Percentiles rank a stretch among this genome's conserved stretches.
phyloP scores from a whole-genome alignment of 345 rosid genomes.

The Bretschneidera sinensis region DNA sequence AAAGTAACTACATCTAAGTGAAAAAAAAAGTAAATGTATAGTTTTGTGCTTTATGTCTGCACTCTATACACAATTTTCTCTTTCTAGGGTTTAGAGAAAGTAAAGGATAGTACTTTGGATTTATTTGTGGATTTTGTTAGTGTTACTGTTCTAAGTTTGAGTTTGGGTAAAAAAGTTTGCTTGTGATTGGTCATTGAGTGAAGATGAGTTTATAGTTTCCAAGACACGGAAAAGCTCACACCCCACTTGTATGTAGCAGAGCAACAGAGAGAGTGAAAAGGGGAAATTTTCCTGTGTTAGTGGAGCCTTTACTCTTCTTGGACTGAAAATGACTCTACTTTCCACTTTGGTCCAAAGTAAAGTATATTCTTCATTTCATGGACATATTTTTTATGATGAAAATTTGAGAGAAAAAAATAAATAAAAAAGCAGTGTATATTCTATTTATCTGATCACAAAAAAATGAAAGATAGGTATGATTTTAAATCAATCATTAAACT shows the following conservation, averaged over 20 bases:
- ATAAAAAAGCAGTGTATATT: no score
- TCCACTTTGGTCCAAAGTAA: no score
- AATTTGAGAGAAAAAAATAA: no score
- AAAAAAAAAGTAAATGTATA: slow-evolving; percentile 6
- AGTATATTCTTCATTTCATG: slow-evolving; percentile 4
- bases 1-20: no score
- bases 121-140: no score
- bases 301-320: slow-evolving; percentile 20
- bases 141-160: slow-evolving; percentile 9
- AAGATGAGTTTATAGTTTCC: slow-evolving; percentile 20
- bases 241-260: neutral
- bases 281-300: slow-evolving; percentile 23
- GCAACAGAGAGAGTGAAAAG: neutral
- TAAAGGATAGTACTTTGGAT: slow-evolving; percentile 22
- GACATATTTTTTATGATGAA: no score
- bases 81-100: slow-evolving; percentile 31
- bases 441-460: no score
- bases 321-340: slow-evolving; percentile 10
- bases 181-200: slow-evolving; percentile 11
- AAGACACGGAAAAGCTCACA: neutral
- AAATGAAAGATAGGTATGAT: no score
- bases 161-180: slow-evolving; percentile 22
- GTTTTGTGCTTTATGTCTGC: slow-evolving; percentile 6
- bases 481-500: neutral
- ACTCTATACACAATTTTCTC: slow-evolving; percentile 5